phyloP scores from a whole-genome alignment of 2,329 filamentous ascomycete genomes.

The Xylaria sp. region DNA sequence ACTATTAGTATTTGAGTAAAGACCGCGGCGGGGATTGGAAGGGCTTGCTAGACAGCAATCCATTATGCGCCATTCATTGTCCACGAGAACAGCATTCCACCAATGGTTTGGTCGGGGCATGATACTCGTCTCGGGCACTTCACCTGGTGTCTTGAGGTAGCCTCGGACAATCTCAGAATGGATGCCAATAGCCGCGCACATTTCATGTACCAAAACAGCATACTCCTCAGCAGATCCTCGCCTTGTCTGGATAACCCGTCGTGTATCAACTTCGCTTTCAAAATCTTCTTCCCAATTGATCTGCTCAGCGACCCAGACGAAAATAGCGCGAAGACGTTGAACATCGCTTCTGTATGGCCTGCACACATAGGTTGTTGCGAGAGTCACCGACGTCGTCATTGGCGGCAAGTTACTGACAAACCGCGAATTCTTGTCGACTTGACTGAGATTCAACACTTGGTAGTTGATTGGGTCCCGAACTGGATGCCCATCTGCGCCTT shows the following conservation, averaged over 20 bases:
- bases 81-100: conserved; percentile 95
- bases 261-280: conserved; percentile 81
- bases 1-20: conserved; percentile 75
- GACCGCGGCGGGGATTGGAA: conserved; percentile 79
- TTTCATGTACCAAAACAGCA: conserved; percentile 84
- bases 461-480: conserved; percentile 86
- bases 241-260: conserved; percentile 81
- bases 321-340: conserved; percentile 90
- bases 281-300: conserved; percentile 95
- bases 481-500: conserved; percentile 82
- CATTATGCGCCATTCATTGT: conserved; percentile 95
- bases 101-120: conserved; percentile 92
- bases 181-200: conserved; percentile 89
- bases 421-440: conserved; percentile 94
- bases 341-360: conserved; percentile 93
- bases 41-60: conserved; percentile 92
- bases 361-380: conserved; percentile 92
- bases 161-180: conserved; percentile 86
- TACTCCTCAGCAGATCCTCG: conserved; percentile 89
- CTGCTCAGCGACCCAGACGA: conserved; percentile 96
- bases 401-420: conserved; percentile 86
- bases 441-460: conserved; percentile 74
- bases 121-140: conserved; percentile 78
- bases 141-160: conserved; percentile 89
- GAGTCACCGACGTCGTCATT: conserved; percentile 77